These are phyloP conservation scores for Fusarium ambrosium DNA, from an alignment of 2,329 filamentous ascomycete species.

Conservation along the genomic window DNA sequence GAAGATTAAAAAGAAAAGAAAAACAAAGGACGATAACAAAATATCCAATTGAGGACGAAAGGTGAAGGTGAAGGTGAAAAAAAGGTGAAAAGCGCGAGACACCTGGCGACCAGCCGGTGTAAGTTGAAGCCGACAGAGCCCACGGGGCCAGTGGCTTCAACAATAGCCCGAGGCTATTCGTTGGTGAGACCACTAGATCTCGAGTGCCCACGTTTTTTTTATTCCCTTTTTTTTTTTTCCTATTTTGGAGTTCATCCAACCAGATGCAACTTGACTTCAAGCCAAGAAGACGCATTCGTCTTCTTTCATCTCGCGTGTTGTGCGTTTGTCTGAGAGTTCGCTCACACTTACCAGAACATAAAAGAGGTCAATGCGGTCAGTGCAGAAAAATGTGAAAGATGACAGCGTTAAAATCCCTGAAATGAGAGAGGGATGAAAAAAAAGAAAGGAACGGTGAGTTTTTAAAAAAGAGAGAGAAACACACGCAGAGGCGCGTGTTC, in stretches of 20 bases:
- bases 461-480: constrained; percentile 39
- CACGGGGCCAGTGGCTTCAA: neutral
- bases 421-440: constrained; percentile 32
- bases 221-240: neutral
- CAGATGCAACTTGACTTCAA: constrained; percentile 16
- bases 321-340: constrained; percentile 18
- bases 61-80: constrained; percentile 7
- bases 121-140: constrained; percentile 17
- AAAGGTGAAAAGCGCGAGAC: constrained; percentile 10
- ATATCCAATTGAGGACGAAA: constrained; percentile 8
- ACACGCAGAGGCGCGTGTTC: constrained; percentile 43
- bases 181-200: constrained; percentile 22
- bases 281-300: constrained; percentile 3
- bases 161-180: neutral
- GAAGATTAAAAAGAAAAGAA: constrained; percentile 18
- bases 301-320: constrained; percentile 12
- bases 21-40: constrained; percentile 23
- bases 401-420: neutral
- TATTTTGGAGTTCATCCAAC: neutral
- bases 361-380: constrained; percentile 9
- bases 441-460: constrained; percentile 26
- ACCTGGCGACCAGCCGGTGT: constrained; percentile 21
- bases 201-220: neutral
- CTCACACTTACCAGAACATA: constrained; percentile 29
- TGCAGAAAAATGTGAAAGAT: neutral